phyloP scores from a whole-genome alignment of 345 rosid species.

The Gynandropsis gynandra region DNA sequence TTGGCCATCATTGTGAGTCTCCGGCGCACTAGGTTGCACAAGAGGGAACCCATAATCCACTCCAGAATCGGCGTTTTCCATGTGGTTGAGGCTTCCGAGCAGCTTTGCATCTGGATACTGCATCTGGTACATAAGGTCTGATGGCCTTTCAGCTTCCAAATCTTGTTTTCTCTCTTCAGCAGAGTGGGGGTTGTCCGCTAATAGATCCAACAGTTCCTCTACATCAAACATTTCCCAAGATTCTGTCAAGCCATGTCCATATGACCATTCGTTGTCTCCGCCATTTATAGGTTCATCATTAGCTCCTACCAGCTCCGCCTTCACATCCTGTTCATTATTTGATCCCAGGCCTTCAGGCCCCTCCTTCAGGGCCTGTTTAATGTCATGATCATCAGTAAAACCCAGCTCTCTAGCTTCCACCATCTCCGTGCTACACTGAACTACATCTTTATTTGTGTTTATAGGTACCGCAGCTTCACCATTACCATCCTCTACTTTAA shows the following conservation, averaged over 20 bases:
- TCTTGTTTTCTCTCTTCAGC: not conserved
- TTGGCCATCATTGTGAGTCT: slow-evolving; percentile 6
- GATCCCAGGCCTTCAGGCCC: not conserved
- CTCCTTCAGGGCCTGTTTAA: slow-evolving; percentile 1
- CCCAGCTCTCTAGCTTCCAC: too few species aligned
- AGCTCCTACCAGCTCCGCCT: not conserved
- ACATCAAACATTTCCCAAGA: slow-evolving; percentile 47
- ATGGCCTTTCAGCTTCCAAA: slow-evolving; percentile 4
- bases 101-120: slow-evolving; percentile 23
- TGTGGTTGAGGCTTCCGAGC: slow-evolving; percentile 16
- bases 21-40: slow-evolving; percentile 15
- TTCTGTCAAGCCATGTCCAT: slow-evolving; percentile 14
- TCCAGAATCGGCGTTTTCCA: slow-evolving; percentile 19
- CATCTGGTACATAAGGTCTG: slow-evolving; percentile 16
- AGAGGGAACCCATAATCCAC: slow-evolving; percentile 22
- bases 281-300: slow-evolving; percentile 6
- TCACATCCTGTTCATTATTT: slow-evolving; percentile 7
- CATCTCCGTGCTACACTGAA: too few species aligned
- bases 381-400: too few species aligned
- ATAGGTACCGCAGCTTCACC: slow-evolving; percentile 18
- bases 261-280: not conserved
- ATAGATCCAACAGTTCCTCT: slow-evolving; percentile 39
- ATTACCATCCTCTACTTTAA: slow-evolving; percentile 18
- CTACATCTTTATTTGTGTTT: not conserved
- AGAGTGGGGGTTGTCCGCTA: slow-evolving; percentile 24